Evolutionary conservation across 257 asterid genomes (phyloP).

Genomic region (Solanum arcanum): DNA sequence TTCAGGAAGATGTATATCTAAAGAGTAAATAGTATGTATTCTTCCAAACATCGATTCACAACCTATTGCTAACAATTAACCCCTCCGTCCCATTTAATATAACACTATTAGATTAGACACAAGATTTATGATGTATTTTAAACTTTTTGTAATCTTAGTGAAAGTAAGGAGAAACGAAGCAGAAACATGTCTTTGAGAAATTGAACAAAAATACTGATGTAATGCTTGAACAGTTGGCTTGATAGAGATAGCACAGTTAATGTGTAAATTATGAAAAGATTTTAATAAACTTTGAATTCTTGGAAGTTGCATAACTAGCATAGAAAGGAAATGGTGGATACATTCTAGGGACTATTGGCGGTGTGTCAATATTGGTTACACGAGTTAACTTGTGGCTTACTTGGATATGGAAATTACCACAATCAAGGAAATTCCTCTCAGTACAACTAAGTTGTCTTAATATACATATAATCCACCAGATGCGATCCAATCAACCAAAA

Average conservation of each 20-base stretch:
- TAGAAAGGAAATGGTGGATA: background rate
- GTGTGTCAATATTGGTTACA: background rate
- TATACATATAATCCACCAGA: background rate
- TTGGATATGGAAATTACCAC: background rate
- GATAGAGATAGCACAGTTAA: background rate
- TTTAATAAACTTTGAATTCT: background rate
- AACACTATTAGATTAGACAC: background rate
- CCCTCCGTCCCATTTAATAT: background rate
- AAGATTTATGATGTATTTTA: background rate
- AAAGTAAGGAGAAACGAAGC: background rate
- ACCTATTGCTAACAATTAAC: background rate
- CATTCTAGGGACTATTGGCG: background rate
- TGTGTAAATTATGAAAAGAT: background rate
- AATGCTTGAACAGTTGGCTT: background rate
- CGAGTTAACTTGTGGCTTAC: background rate
- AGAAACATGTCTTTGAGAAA: background rate
- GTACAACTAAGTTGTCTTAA: background rate
- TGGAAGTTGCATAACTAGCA: background rate
- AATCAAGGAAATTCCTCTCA: background rate
- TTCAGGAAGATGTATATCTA: background rate
- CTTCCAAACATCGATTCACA: background rate
- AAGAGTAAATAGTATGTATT: background rate
- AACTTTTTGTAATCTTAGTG: background rate
- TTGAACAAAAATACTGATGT: background rate
- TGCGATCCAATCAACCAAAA: background rate